phyloP scores from a whole-genome alignment of 371 early-diverging fungal species.

The Mortierella sp. region DNA sequence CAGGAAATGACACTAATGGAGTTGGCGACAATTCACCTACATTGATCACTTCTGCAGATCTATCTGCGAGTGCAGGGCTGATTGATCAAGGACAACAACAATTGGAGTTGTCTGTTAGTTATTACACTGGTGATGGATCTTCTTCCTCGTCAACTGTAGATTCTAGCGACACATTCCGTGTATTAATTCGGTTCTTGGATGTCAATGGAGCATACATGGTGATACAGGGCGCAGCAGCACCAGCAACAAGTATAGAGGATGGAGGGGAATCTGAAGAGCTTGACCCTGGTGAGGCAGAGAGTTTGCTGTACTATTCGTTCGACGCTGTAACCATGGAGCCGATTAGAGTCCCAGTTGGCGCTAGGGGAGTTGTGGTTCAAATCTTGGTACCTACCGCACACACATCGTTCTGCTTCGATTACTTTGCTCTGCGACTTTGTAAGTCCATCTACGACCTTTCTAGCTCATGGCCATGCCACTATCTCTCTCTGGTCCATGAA shows the following conservation, averaged over 20 bases:
- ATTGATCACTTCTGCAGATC: conserved; percentile 39
- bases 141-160: neutral
- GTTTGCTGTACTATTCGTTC: conserved; percentile 43
- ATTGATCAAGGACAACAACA: conserved; percentile 50
- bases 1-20: neutral
- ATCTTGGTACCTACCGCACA: conserved; percentile 35
- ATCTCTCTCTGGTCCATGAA: neutral
- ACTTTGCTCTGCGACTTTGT: conserved; percentile 51
- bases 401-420: conserved; percentile 51
- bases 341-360: conserved; percentile 31
- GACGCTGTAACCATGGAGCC: conserved; percentile 33
- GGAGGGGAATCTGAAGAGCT: conserved; percentile 8
- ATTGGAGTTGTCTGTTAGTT: conserved; percentile 43
- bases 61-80: conserved; percentile 19
- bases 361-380: conserved; percentile 38
- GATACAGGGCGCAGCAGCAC: neutral
- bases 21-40: conserved; percentile 7
- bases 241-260: neutral
- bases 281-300: conserved; percentile 30
- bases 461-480: too few species aligned
- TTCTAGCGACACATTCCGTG: conserved; percentile 20
- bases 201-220: conserved; percentile 33
- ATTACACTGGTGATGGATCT: conserved; percentile 35
- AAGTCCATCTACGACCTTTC: conserved; percentile 4
- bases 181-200: conserved; percentile 41